Evolutionary conservation across 2,329 filamentous ascomycete species (phyloP).

Genomic region (Diaporthe destruens): DNA sequence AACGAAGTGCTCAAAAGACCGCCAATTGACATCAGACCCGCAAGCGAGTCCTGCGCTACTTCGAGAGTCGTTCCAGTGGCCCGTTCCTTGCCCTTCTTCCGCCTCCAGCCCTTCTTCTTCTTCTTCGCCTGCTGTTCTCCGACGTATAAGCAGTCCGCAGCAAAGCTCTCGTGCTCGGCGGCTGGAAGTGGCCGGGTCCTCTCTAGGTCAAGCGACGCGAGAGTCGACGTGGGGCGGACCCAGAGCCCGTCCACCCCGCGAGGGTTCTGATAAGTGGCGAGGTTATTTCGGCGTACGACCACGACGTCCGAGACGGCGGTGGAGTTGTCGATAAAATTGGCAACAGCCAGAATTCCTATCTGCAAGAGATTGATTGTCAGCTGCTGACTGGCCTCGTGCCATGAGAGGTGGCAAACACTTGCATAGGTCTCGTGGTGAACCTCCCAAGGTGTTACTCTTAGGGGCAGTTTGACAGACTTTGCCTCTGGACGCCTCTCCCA

Average conservation of each 20-base stretch:
- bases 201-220: conserved; percentile 42
- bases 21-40: conserved; percentile 11
- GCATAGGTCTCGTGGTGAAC: conserved; percentile 62
- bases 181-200: conserved; percentile 34
- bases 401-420: background rate
- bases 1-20: conserved; percentile 15
- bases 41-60: conserved; percentile 5
- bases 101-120: too few species aligned
- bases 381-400: background rate
- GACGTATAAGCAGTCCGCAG: conserved; percentile 23
- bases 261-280: conserved; percentile 50
- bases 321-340: conserved; percentile 53
- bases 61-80: conserved; percentile 3
- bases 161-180: conserved; percentile 39
- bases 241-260: conserved; percentile 10
- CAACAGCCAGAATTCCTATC: conserved; percentile 53
- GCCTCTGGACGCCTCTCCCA: conserved; percentile 53
- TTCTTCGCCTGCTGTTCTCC: conserved; percentile 20
- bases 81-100: background rate
- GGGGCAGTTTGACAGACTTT: conserved; percentile 51
- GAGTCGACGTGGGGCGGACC: conserved; percentile 29
- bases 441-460: conserved; percentile 56
- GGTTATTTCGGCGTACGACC: conserved; percentile 54
- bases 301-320: conserved; percentile 52
- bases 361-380: background rate